Evolutionary conservation across 345 rosid genomes (phyloP), one percentile per base, ranked within the genome.

Genomic region (Capsella bursapastoris): DNA sequence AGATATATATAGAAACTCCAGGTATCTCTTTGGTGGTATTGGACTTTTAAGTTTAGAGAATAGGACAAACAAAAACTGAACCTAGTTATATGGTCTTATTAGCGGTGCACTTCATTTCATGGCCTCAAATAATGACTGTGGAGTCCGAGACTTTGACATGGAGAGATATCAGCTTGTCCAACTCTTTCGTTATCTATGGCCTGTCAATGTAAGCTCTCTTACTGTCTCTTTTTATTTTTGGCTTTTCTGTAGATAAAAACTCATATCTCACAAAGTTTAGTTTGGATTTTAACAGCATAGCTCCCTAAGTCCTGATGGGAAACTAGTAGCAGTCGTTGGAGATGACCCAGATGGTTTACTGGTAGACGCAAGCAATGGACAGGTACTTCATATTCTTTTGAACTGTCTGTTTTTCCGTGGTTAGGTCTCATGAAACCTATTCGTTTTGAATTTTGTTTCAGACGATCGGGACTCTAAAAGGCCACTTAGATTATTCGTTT

Each of bases 101-200:
- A 90, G 97, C 10, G 94, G 94, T 15, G 89, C 90, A 62, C 80
- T 82, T 64, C 94, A 86, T 72, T 90, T 90, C 75, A 87, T 84
- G 16, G 94, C 91, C 65, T 88, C 97, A 72, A 90, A 86, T 70
- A 90, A 90, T 79, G 97, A 90, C 64, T 88, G 84, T 66, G 93
- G 91, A 72, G 88, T 90, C 32, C 52, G 96, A 79, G 91, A 88
- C 73, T 88, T 88, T 78, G 96, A 90, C 59, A 87, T 90, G 93
- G 93, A 88, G 82, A 88, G 71, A 72, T 90, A 84, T 83, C 86
- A 81, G 58, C 90, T 81, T 55, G 51, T 83, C 67, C 86, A 87
- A 77, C 81, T 86, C 78, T 83, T 88, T 58, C 78, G 73, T 44
- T 90, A 83, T 77, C 82, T 68, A 15, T 90, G 97, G 92, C 97